phyloP scores from a whole-genome alignment of 495 filamentous ascomycete genomes.

The Collariella sp. region DNA sequence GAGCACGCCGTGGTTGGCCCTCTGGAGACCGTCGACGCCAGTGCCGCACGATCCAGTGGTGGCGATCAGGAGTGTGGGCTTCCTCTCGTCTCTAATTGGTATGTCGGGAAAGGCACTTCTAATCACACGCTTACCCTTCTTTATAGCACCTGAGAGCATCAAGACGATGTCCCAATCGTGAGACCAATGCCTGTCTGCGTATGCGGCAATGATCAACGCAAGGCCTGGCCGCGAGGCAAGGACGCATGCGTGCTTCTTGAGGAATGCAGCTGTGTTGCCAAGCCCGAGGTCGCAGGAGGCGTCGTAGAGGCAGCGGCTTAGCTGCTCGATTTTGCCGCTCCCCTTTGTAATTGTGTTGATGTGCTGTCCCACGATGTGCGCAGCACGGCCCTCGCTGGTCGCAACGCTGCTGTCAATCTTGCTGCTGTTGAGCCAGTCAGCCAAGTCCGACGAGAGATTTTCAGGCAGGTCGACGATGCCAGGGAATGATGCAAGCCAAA shows the following conservation, averaged over 20 bases:
- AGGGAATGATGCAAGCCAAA: too few species aligned
- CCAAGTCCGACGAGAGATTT: too few species aligned
- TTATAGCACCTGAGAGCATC: background rate
- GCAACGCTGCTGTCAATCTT: background rate
- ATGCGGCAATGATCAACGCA: too few species aligned
- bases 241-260: constrained; percentile 11
- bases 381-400: constrained; percentile 1
- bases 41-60: too few species aligned
- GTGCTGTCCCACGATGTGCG: too few species aligned
- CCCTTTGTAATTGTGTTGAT: too few species aligned
- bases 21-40: too few species aligned
- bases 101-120: background rate
- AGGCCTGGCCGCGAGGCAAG: too few species aligned
- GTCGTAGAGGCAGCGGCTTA: constrained; percentile 1
- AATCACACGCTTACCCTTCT: background rate
- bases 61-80: background rate
- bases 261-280: background rate
- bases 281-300: background rate
- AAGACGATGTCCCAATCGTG: background rate
- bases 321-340: too few species aligned
- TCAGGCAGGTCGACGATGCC: too few species aligned
- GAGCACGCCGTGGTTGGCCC: too few species aligned
- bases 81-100: background rate
- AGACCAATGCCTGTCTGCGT: too few species aligned
- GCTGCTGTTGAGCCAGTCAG: constrained; percentile 1